These are phyloP conservation scores for Papilionanthe hybrid DNA, from an alignment of 116 monocot genomes.

Conservation along the genomic window DNA sequence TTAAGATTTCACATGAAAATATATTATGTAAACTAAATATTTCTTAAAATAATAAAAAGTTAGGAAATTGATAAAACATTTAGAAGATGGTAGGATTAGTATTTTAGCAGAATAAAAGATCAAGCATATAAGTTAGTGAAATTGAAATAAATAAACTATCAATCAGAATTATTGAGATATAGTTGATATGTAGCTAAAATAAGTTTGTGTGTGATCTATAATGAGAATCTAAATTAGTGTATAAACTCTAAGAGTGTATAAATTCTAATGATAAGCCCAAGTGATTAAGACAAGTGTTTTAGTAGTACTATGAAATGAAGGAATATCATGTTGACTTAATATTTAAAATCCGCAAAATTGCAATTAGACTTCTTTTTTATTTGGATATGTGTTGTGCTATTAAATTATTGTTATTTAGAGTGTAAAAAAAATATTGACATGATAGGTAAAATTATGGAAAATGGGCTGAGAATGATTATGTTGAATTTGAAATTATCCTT, in stretches of 20 bases:
- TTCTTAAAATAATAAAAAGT: not conserved
- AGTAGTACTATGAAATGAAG: not conserved
- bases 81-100: not conserved
- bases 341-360: not conserved
- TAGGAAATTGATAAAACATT: not conserved
- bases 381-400: not conserved
- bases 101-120: not conserved
- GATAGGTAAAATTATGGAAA: not conserved
- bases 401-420: not conserved
- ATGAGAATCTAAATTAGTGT: not conserved
- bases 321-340: not conserved
- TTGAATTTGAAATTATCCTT: too few relatives aligned
- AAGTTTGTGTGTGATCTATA: not conserved
- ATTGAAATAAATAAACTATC: not conserved
- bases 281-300: not conserved
- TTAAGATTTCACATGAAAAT: too few relatives aligned
- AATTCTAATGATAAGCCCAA: not conserved
- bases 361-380: not conserved
- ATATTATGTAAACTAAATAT: not conserved
- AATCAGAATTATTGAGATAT: not conserved
- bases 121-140: not conserved
- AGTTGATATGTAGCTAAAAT: not conserved
- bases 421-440: not conserved
- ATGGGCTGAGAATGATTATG: not conserved
- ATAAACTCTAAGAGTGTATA: not conserved